These are phyloP conservation scores for Termitomyces sp. DNA, from an alignment of 768 basidiomycete species.

Conservation along the genomic window DNA sequence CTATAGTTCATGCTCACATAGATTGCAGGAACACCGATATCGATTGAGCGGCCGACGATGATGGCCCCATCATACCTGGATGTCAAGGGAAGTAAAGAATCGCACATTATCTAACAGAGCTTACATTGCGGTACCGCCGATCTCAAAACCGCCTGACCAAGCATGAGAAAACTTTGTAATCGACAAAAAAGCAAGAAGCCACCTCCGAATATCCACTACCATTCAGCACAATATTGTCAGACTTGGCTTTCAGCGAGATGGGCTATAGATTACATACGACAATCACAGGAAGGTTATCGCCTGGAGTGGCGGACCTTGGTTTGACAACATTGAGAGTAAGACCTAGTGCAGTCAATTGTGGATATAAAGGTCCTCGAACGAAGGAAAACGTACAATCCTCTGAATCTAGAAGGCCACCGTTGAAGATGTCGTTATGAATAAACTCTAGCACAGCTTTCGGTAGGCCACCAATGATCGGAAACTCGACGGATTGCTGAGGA, in stretches of 20 bases:
- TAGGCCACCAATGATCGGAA: constrained; percentile 32
- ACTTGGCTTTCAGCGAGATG: neutral
- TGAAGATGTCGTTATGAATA: constrained; percentile 26
- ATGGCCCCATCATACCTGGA: constrained; percentile 38
- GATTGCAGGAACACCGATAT: constrained; percentile 38
- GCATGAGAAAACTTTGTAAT: neutral
- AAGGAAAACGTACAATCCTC: constrained; percentile 40
- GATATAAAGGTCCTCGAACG: neutral
- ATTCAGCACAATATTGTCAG: neutral
- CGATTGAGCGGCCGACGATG: constrained; percentile 42
- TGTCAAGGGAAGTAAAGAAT: neutral
- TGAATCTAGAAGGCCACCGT: constrained; percentile 7
- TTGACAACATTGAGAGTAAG: constrained; percentile 50
- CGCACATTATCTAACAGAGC: neutral
- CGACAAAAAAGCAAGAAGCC: neutral
- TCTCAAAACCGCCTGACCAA: constrained; percentile 4
- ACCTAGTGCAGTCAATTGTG: constrained; percentile 25
- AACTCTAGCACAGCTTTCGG: constrained; percentile 29
- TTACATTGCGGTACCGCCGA: constrained; percentile 1
- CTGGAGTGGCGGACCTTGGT: constrained; percentile 34
- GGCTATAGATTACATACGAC: constrained; percentile 33
- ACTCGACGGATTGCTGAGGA: constrained; percentile 36
- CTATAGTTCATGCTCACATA: constrained; percentile 57
- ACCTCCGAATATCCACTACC: constrained; percentile 52
- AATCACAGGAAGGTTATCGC: constrained; percentile 48